Conservation (phyloP, 2,329 filamentous ascomycete genomes). For the Pezicula rhizophila region DNA sequence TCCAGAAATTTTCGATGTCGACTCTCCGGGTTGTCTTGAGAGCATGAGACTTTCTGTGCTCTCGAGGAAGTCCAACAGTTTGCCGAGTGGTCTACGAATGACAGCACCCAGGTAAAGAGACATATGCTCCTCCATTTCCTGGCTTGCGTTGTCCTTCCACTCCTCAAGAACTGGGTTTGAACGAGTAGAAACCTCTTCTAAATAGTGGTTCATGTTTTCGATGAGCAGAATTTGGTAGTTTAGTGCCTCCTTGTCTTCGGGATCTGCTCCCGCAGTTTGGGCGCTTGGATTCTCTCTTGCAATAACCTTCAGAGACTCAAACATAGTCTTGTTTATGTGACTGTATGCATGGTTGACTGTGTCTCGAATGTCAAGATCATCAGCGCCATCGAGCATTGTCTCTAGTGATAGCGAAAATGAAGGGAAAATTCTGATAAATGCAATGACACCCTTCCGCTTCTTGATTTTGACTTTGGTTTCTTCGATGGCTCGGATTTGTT, state of each 20-base stretch:
- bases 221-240: conserved; percentile 97
- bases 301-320: conserved; percentile 93
- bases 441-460: conserved; percentile 94
- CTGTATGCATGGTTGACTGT: conserved; percentile 84
- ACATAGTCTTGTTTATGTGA: conserved; percentile 90
- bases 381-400: conserved; percentile 64
- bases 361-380: conserved; percentile 62
- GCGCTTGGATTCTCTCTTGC: conserved; percentile 60
- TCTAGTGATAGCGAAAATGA: conserved; percentile 78
- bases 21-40: conserved; percentile 54
- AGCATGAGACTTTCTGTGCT: conserved; percentile 68
- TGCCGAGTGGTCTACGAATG: conserved; percentile 82
- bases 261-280: conserved; percentile 45
- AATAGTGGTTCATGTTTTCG: conserved; percentile 97
- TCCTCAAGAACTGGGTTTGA: conserved; percentile 71
- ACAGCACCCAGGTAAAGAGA: conserved; percentile 80
- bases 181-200: conserved; percentile 79
- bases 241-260: conserved; percentile 91
- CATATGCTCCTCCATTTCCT: conserved; percentile 83
- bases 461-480: conserved; percentile 99
- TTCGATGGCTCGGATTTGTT: conserved; percentile 91
- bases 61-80: conserved; percentile 86
- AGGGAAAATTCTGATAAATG: conserved; percentile 91
- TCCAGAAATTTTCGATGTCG: conserved; percentile 59
- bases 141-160: conserved; percentile 72